Conservation (phyloP, 306 rosid species). For the Vigna angularis region DNA sequence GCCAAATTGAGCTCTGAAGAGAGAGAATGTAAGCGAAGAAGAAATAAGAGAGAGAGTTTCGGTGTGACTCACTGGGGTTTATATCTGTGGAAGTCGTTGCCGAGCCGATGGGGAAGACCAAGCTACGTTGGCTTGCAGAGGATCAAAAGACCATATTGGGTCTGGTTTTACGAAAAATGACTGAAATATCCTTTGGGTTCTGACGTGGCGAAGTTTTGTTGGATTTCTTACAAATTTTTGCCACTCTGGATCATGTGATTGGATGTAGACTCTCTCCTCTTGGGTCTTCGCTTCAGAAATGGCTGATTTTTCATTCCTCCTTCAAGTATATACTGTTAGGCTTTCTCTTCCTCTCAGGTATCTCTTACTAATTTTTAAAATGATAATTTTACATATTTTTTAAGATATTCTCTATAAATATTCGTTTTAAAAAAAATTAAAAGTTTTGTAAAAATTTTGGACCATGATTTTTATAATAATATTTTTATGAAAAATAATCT, state of each 20-base stretch:
- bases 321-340: not conserved
- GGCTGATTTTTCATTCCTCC: not conserved
- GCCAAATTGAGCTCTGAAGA: slow-evolving; percentile 57
- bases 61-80: slow-evolving; percentile 41
- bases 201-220: not conserved
- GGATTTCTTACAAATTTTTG: not conserved
- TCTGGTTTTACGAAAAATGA: not conserved
- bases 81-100: slow-evolving; percentile 42
- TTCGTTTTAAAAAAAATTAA: no score
- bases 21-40: slow-evolving; percentile 23
- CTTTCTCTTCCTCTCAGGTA: no score
- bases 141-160: slow-evolving; percentile 20
- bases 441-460: no score
- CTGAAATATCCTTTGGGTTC: not conserved
- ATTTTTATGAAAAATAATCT: no score
- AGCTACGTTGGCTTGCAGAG: not conserved
- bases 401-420: no score
- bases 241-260: slow-evolving; percentile 25
- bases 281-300: slow-evolving; percentile 32
- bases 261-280: slow-evolving; percentile 22
- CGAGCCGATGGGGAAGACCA: slow-evolving; percentile 12
- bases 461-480: no score
- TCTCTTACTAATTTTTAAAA: no score
- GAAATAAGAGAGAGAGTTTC: slow-evolving; percentile 6
- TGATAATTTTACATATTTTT: no score